These are phyloP conservation scores for Lactarius trivialis DNA, from an alignment of 768 basidiomycete genomes.

Conservation along the genomic window DNA sequence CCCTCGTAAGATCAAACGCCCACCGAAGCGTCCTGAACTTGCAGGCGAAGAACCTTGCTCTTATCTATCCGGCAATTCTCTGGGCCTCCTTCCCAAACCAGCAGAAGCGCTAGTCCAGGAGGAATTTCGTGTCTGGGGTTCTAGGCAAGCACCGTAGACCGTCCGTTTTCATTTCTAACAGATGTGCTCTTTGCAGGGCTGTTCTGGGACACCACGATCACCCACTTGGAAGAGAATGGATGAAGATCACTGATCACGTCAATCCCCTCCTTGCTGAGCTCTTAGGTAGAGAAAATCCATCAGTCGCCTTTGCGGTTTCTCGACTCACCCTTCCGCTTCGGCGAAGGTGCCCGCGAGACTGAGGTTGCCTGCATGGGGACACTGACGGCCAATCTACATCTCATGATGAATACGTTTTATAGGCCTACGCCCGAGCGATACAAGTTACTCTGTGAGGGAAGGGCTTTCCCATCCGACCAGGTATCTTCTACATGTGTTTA, in stretches of 20 bases:
- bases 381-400: constrained; percentile 90
- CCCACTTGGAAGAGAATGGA: constrained; percentile 81
- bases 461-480: constrained; percentile 95
- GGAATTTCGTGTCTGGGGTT: constrained; percentile 81
- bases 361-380: constrained; percentile 97
- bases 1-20: constrained; percentile 2
- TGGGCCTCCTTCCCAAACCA: constrained; percentile 74
- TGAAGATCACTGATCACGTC: constrained; percentile 63
- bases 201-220: constrained; percentile 89
- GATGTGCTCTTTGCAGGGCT: constrained; percentile 43
- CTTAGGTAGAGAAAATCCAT: constrained; percentile 51
- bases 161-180: constrained; percentile 21
- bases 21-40: constrained; percentile 14
- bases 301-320: not conserved
- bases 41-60: constrained; percentile 49
- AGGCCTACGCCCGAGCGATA: constrained; percentile 75
- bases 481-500: constrained; percentile 33
- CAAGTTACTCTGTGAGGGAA: constrained; percentile 93
- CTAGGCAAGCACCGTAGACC: constrained; percentile 39
- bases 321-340: constrained; percentile 23
- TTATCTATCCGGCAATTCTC: constrained; percentile 95
- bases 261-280: constrained; percentile 72
- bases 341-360: constrained; percentile 69
- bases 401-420: constrained; percentile 93
- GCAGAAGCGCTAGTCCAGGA: constrained; percentile 68